Evolutionary conservation across 148 eudicot species (phyloP), one percentile per base, ranked within the genome.

Genomic region (Fallopia convolvulus): DNA sequence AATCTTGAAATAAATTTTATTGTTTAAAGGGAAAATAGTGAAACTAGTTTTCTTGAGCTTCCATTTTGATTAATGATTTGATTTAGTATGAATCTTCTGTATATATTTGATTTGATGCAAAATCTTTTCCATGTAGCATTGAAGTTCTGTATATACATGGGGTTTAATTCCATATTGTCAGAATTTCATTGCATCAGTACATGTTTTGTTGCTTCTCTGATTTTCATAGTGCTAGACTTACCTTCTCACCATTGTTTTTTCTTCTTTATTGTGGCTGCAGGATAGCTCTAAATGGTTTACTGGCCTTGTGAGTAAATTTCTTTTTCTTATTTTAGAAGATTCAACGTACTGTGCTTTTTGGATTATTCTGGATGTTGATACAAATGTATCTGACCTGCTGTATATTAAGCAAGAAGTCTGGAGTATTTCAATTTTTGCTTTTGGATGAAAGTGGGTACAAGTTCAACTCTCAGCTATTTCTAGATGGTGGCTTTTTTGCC

Each of bases 281-380:
- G 89, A 79, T 72, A 84, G 48, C 75, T 79, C 80, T 74, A 84
- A 68, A 70, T 88, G 89, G 89, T 86, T 88, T 82, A 86, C 80
- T 58, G 68, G 71, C 49, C 74, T 71, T 74, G 91, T 88, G 80
- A 88, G 91, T 88, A 70, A 75, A 30, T 36, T 32, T 39, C 11
- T 36, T 61, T 26, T 39, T 39, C 72, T 13, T 39, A 33, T 68
- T 17, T 12, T 33, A 15, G 44, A 26, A 61, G 42, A 13, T 33
- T 66, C 33, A 14, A 5, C 39, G 42, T 68, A 14, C 40, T 68
- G 20, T 4, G 17, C 17, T 36, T 36, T 68, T 32, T 30, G 72
- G 9, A 32, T 11, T 30, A 63, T 32, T 66, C 3, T 66, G 42
- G 44, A 32, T 7, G 8, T 17, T 66, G 72, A 41, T 66, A 36